Conservation (phyloP, 495 filamentous ascomycete species). For the Annulohypoxylon moriforme region DNA sequence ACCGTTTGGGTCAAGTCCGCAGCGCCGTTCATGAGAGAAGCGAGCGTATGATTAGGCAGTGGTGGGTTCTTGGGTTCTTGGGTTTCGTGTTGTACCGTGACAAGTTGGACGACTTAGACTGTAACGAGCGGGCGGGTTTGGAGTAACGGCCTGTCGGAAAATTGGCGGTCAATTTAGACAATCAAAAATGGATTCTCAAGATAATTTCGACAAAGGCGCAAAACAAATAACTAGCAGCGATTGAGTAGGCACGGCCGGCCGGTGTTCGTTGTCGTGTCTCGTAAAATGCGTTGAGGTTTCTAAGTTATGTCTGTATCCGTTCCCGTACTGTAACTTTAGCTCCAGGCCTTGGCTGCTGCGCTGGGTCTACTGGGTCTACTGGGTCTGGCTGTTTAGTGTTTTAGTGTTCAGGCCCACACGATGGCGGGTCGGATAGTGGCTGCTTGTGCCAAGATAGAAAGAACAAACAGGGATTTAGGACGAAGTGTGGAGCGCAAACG, state of each 20-base stretch:
- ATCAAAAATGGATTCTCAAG: slow-evolving; percentile 2
- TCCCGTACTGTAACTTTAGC: slow-evolving; percentile 10
- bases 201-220: slow-evolving; percentile 16
- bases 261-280: slow-evolving; percentile 28
- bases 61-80: slow-evolving; percentile 5
- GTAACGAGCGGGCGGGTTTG: slow-evolving; percentile 17
- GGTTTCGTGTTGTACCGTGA: slow-evolving; percentile 19
- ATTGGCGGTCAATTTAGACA: background rate
- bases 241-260: slow-evolving; percentile 7
- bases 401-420: slow-evolving; percentile 8
- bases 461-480: slow-evolving; percentile 9
- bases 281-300: slow-evolving; percentile 21
- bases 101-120: slow-evolving; percentile 17
- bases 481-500: slow-evolving; percentile 8
- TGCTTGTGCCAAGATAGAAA: slow-evolving; percentile 20
- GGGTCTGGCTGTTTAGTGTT: background rate
- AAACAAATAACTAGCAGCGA: slow-evolving; percentile 19
- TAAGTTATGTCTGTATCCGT: slow-evolving; percentile 9
- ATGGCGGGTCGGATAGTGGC: slow-evolving; percentile 30
- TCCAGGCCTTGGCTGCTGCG: background rate
- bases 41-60: slow-evolving; percentile 12
- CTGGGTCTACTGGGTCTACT: background rate
- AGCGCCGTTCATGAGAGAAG: slow-evolving; percentile 39
- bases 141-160: background rate
- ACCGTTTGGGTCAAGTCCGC: slow-evolving; percentile 46